These are phyloP conservation scores for Batkoa obscura DNA, from an alignment of 371 early-diverging fungal genomes.

Conservation along the genomic window DNA sequence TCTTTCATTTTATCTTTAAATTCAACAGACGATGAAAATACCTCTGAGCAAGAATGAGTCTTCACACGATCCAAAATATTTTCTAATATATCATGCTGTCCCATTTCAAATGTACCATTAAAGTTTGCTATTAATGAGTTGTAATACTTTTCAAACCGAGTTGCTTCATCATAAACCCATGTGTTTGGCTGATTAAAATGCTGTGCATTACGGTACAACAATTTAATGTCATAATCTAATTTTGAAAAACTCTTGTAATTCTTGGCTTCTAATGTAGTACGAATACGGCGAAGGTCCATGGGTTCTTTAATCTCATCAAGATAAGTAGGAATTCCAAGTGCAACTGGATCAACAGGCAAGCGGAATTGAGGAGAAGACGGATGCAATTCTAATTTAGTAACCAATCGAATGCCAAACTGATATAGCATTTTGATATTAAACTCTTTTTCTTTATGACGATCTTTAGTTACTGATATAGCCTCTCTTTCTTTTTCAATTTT, in stretches of 20 bases:
- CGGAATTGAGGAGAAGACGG: conserved; percentile 63
- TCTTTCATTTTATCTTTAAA: not conserved
- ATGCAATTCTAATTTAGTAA: conserved; percentile 15
- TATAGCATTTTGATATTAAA: not conserved
- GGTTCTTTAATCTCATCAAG: conserved; percentile 83
- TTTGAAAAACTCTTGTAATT: conserved; percentile 49
- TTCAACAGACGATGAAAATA: not conserved
- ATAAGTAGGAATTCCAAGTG: conserved; percentile 88
- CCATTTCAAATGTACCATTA: not conserved
- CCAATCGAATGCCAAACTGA: not conserved
- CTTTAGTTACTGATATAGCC: too few species aligned
- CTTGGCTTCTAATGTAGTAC: conserved; percentile 56
- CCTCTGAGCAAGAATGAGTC: not conserved
- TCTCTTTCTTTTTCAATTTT: too few species aligned
- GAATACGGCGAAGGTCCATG: conserved; percentile 95
- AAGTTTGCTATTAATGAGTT: too few species aligned
- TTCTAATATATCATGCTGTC: too few species aligned
- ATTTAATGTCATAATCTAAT: conserved; percentile 67
- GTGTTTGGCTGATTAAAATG: conserved; percentile 77
- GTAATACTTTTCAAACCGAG: conserved; percentile 35
- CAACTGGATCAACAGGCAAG: conserved; percentile 82
- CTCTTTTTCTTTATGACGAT: not conserved
- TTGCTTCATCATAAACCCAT: conserved; percentile 72
- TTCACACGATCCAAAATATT: not conserved
- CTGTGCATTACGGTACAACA: conserved; percentile 87